Percentiles rank a stretch among this genome's conserved stretches.
Evolutionary conservation across 1,284 basidiomycete species (phyloP).

Genomic region (Leccinum pachyderme): DNA sequence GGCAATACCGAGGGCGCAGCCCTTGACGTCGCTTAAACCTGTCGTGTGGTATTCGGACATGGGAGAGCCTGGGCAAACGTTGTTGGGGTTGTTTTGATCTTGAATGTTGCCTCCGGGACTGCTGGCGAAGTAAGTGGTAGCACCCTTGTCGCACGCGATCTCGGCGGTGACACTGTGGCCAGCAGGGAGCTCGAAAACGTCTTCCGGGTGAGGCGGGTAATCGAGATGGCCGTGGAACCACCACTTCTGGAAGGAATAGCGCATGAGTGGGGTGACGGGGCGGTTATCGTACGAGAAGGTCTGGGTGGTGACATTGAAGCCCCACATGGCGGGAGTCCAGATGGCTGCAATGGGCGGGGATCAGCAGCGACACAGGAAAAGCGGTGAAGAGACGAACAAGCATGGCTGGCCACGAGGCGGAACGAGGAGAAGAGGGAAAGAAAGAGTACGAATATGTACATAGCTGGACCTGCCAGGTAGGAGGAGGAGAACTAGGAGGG

Average conservation of each 20-base stretch:
- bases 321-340: slow-evolving; percentile 28
- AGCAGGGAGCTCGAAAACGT: slow-evolving; percentile 37
- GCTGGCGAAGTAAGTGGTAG: slow-evolving; percentile 50
- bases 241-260: slow-evolving; percentile 39
- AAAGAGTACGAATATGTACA: slow-evolving; percentile 2
- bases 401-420: slow-evolving; percentile 14
- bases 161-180: slow-evolving; percentile 26
- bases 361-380: not conserved
- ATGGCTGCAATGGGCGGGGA: slow-evolving; percentile 6
- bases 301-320: slow-evolving; percentile 26
- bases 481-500: not conserved
- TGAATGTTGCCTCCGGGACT: slow-evolving; percentile 52
- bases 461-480: slow-evolving; percentile 25
- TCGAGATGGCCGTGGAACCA: slow-evolving; percentile 41
- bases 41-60: slow-evolving; percentile 51
- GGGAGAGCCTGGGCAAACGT: slow-evolving; percentile 49
- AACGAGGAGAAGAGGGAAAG: slow-evolving; percentile 2
- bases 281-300: slow-evolving; percentile 33
- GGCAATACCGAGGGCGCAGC: slow-evolving; percentile 68
- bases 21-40: slow-evolving; percentile 52
- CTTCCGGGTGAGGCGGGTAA: slow-evolving; percentile 36
- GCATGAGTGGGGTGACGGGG: slow-evolving; percentile 35
- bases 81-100: slow-evolving; percentile 29
- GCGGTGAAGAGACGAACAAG: slow-evolving; percentile 6
- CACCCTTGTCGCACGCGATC: slow-evolving; percentile 34